These are phyloP conservation scores for Syncephalis plumigaleata DNA, from an alignment of 371 early-diverging fungal genomes.

Conservation along the genomic window DNA sequence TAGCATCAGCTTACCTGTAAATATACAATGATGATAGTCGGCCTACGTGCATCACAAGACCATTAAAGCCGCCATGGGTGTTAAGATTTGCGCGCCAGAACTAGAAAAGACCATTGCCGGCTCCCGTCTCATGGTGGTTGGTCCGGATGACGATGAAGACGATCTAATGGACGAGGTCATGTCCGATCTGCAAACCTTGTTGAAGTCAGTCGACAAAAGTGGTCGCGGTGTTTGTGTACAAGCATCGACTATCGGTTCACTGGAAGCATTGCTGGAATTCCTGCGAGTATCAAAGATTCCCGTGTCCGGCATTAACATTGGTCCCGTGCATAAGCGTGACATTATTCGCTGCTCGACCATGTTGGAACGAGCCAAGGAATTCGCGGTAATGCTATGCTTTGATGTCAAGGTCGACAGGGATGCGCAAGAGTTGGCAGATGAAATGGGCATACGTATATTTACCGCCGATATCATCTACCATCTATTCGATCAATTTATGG, in stretches of 20 bases:
- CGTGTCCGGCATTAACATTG: constrained; percentile 95
- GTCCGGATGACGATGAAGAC: constrained; percentile 93
- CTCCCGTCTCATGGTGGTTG: constrained; percentile 84
- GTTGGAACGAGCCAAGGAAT: constrained; percentile 78
- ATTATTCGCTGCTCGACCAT: constrained; percentile 87
- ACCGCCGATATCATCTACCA: constrained; percentile 99
- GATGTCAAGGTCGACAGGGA: constrained; percentile 98
- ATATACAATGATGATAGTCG: constrained; percentile 14
- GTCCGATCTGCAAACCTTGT: constrained; percentile 66
- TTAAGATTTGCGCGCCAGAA: constrained; percentile 94
- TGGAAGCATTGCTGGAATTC: constrained; percentile 98
- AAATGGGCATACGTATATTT: constrained; percentile 86
- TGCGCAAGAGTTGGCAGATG: constrained; percentile 84
- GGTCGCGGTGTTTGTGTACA: constrained; percentile 98
- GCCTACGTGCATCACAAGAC: constrained; percentile 93
- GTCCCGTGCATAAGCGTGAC: constrained; percentile 98
- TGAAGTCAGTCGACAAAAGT: constrained; percentile 66
- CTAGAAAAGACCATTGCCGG: constrained; percentile 99
- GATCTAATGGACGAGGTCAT: constrained; percentile 87
- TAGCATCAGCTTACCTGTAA: too few relatives aligned
- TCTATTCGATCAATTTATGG: constrained; percentile 93
- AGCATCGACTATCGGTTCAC: constrained; percentile 97
- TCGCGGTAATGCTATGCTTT: constrained; percentile 94
- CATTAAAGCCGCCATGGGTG: constrained; percentile 96
- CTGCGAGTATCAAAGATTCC: constrained; percentile 90